Percentiles rank a stretch among this genome's conserved stretches.
These are phyloP conservation scores for Plantago ovata DNA, from an alignment of 257 asterid genomes.

Conservation along the genomic window DNA sequence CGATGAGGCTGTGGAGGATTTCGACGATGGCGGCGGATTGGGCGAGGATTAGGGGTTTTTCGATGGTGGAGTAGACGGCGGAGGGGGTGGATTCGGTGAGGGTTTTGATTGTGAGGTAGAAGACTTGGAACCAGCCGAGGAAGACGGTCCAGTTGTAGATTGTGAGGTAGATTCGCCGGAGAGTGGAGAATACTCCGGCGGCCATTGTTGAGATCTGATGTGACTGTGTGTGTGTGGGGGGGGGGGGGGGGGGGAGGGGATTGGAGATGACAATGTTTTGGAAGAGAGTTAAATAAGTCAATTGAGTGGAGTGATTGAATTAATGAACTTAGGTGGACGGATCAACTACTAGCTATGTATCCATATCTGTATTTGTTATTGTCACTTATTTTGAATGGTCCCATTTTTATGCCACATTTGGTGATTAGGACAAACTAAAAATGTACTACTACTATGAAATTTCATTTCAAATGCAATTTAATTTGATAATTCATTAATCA, in stretches of 20 bases:
- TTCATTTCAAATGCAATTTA: too few relatives aligned
- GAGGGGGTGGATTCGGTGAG: conserved; percentile 54
- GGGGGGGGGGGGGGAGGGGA: too few relatives aligned
- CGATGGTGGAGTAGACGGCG: conserved; percentile 75
- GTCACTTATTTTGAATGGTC: too few relatives aligned
- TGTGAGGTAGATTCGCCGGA: conserved; percentile 65
- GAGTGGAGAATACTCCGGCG: conserved; percentile 35
- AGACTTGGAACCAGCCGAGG: conserved; percentile 84
- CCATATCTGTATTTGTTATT: too few relatives aligned
- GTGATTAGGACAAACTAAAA: too few relatives aligned
- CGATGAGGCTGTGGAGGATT: conserved; percentile 53
- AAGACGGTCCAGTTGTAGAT: conserved; percentile 77
- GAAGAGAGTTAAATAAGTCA: not conserved
- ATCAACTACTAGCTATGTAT: conserved; percentile 18
- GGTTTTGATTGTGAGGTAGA: conserved; percentile 60
- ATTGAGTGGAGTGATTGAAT: not conserved
- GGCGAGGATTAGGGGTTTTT: conserved; percentile 73
- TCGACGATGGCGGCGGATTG: conserved; percentile 86
- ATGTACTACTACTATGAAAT: too few relatives aligned
- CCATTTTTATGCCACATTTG: too few relatives aligned
- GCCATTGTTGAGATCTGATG: conserved; percentile 44
- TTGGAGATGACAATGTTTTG: not conserved
- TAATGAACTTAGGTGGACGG: conserved; percentile 28
- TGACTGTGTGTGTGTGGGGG: too few relatives aligned
- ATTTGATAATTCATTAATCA: too few relatives aligned